phyloP scores from a whole-genome alignment of 1,284 basidiomycete species.

The Sporisorium exsertum region DNA sequence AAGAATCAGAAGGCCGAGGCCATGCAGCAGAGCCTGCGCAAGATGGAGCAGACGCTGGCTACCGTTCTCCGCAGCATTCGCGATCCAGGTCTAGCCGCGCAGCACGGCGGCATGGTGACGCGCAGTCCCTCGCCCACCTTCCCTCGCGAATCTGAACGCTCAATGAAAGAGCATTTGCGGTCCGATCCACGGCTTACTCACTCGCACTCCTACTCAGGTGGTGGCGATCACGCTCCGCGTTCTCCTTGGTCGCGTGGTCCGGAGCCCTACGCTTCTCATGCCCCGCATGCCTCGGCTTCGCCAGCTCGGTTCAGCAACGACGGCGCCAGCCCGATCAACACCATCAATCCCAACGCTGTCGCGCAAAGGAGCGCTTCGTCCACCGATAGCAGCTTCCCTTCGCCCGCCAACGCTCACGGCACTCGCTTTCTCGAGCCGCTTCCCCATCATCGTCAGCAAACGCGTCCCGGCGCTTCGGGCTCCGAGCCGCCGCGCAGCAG shows the following conservation, averaged over 20 bases:
- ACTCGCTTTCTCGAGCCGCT: slow-evolving; percentile 53
- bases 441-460: slow-evolving; percentile 39
- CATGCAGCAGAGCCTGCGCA: slow-evolving; percentile 65
- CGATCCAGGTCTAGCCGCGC: slow-evolving; percentile 53
- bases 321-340: slow-evolving; percentile 41
- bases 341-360: slow-evolving; percentile 49
- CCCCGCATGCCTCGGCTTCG: slow-evolving; percentile 19
- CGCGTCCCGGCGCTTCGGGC: slow-evolving; percentile 13
- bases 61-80: slow-evolving; percentile 63
- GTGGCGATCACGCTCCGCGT: slow-evolving; percentile 25
- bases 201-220: slow-evolving; percentile 26
- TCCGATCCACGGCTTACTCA: slow-evolving; percentile 42
- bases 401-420: slow-evolving; percentile 35
- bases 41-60: slow-evolving; percentile 66
- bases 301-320: slow-evolving; percentile 33
- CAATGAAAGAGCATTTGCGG: slow-evolving; percentile 6
- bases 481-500: slow-evolving; percentile 33
- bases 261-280: slow-evolving; percentile 29
- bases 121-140: slow-evolving; percentile 42
- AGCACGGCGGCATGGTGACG: slow-evolving; percentile 55
- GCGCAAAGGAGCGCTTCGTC: slow-evolving; percentile 45
- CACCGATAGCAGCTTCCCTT: slow-evolving; percentile 31
- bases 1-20: slow-evolving; percentile 65
- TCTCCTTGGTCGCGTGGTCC: slow-evolving; percentile 36
- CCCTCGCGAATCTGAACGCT: slow-evolving; percentile 13